Percentiles rank a stretch among this genome's conserved stretches.
Evolutionary conservation across 192 early-diverging fungal genomes (phyloP).

Genomic region (Umbelopsis sp.): DNA sequence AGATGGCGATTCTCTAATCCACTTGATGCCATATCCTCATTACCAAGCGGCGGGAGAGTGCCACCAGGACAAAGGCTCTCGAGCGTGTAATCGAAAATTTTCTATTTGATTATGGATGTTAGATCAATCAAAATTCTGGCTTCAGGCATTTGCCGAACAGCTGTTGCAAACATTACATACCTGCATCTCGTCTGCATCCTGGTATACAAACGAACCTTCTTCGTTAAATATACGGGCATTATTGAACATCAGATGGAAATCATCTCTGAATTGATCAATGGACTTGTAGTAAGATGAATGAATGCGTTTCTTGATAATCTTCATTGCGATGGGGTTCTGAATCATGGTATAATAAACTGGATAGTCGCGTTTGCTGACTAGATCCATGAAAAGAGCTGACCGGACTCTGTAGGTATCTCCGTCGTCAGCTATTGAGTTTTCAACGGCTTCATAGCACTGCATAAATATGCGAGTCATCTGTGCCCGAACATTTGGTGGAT

Average conservation of each 20-base stretch:
- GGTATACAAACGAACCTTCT: slow-evolving; percentile 87
- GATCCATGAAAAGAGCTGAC: slow-evolving; percentile 74
- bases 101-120: slow-evolving; percentile 23
- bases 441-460: slow-evolving; percentile 62
- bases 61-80: slow-evolving; percentile 47
- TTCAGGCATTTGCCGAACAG: neutral
- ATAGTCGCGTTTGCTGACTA: slow-evolving; percentile 76
- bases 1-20: slow-evolving; percentile 41
- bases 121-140: neutral
- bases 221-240: slow-evolving; percentile 94
- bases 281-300: slow-evolving; percentile 69
- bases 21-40: slow-evolving; percentile 30
- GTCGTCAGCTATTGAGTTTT: slow-evolving; percentile 52
- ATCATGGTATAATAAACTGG: slow-evolving; percentile 93
- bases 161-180: slow-evolving; percentile 27
- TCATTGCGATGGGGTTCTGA: slow-evolving; percentile 85
- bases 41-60: slow-evolving; percentile 28
- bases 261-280: slow-evolving; percentile 68
- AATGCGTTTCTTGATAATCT: slow-evolving; percentile 80
- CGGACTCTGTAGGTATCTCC: slow-evolving; percentile 61
- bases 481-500: slow-evolving; percentile 53
- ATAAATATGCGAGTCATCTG: slow-evolving; percentile 62
- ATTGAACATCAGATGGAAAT: slow-evolving; percentile 87
- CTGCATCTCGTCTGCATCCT: slow-evolving; percentile 76
- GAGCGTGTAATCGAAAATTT: slow-evolving; percentile 44